Evolutionary conservation across 768 basidiomycete genomes (phyloP), one percentile per base, ranked within the genome.

Genomic region (Auriscalpium vulgare): DNA sequence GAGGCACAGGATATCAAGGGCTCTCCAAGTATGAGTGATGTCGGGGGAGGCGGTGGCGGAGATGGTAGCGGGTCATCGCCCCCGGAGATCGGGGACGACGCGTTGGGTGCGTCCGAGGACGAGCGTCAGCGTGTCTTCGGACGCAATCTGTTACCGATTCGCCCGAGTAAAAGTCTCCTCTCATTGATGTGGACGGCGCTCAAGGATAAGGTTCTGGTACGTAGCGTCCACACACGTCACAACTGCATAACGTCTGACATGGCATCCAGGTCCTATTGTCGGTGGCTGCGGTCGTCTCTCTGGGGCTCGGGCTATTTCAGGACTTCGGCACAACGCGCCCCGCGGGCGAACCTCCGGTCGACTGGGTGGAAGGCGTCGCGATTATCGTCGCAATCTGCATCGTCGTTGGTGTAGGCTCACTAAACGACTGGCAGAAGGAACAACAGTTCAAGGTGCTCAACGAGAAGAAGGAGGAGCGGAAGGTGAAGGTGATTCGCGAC

Each of bases 371-470:
- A 74, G 95, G 87, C 54, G 88, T 91, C 10, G 84, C 88, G 0
- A 90, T 90, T 57, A 80, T 90, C 65, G 77, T 87, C 43, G 88
- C 88, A 0, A 81, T 90, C 38, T 63, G 78, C 40, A 88, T 91
- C 45, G 88, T 91, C 23, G 87, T 91, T 56, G 64, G 92, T 45
- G 95, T 99, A 55, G 95, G 95, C 35, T 93, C 94, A 11, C 62
- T 97, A 46, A 98, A 97, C 65, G 97, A 99, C 71, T 99, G 91
- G 88, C 94, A 97, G 71, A 98, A 98, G 71, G 97, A 99, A 70
- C 85, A 85, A 2, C 97, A 98, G 71, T 99, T 99, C 76, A 84
- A 87, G 64, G 77, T 75, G 17, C 80, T 99, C 44, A 98, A 97
- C 66, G 90, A 88, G 63, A 88, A 95, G 72, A 95, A 95, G 71